Percentiles rank a stretch among this genome's conserved stretches.
Evolutionary conservation across 306 rosid species (phyloP).

Genomic region (Medicago arabica): DNA sequence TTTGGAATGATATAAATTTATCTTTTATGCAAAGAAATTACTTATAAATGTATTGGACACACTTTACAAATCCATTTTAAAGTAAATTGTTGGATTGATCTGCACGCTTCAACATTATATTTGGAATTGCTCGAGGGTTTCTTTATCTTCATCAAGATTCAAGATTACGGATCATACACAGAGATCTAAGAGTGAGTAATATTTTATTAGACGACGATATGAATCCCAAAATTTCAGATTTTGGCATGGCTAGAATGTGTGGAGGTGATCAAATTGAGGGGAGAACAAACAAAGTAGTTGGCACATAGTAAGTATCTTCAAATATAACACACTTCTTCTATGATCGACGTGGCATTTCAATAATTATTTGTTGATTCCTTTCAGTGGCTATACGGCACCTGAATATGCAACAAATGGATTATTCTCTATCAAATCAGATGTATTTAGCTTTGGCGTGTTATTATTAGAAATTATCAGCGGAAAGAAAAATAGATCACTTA

Average conservation of each 20-base stretch:
- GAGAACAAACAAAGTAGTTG: neutral
- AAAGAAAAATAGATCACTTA: too few relatives aligned
- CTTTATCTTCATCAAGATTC: neutral
- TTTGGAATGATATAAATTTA: too few relatives aligned
- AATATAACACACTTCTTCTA: neutral
- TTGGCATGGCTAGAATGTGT: neutral
- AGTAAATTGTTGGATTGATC: neutral
- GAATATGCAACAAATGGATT: neutral
- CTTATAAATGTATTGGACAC: neutral
- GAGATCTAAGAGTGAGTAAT: neutral
- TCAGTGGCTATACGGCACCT: neutral
- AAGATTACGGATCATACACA: neutral
- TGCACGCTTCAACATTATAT: neutral
- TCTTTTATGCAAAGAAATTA: too few relatives aligned
- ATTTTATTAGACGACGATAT: neutral
- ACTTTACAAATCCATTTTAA: neutral
- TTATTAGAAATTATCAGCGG: neutral
- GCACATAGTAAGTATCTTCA: neutral
- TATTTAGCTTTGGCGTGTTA: neutral
- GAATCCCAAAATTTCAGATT: neutral
- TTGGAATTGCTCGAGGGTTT: neutral
- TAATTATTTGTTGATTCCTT: too few relatives aligned
- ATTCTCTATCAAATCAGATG: neutral
- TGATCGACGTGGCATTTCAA: too few relatives aligned
- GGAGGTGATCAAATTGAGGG: neutral